Evolutionary conservation across 352 stramenopile species (phyloP), one percentile per base, ranked within the genome.

Genomic region (Phytophthora sp.): DNA sequence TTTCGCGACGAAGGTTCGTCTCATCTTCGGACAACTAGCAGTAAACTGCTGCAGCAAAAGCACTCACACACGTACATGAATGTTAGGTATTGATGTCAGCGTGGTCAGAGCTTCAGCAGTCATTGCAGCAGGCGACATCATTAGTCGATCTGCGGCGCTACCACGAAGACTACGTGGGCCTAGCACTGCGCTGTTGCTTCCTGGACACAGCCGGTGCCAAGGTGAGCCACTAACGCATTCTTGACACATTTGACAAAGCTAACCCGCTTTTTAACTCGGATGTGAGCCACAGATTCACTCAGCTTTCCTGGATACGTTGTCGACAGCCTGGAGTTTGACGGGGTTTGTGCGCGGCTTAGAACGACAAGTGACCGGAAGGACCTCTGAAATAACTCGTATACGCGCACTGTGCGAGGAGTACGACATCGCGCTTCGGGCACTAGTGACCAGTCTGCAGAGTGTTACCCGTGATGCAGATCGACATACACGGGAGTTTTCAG

Each of bases 151-250:
- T 87, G 27, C 78, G 74, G 10, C 30, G 17, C 11, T 62, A 23
- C 9, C 78, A 87, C 17, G 73, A 84, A 17, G 52, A 64, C 37
- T 87, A 76, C 24, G 62, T 84, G 5, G 44, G 60, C 7, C n/a
- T 59, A 37, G 68, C 68, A 28, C 23, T 46, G 48, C 48, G 52
- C 21, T 85, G 68, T 37, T 85, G 78, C 54, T 85, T 82, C 55
- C 46, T 87, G 26, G 78, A 80, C 21, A 34, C 43, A 17, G 23
- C 55, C 18, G 49, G n/a, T n/a, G n/a, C n/a, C n/a, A n/a, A 46
- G 13, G 17, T 45, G 17, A 11, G 54, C 74, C n/a, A n/a, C n/a
- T n/a, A n/a, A n/a, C n/a, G n/a, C n/a, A n/a, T n/a, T n/a, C n/a
- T n/a, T n/a, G n/a, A n/a, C n/a, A n/a, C n/a, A n/a, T n/a, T n/a